Percentiles rank a stretch among this genome's conserved stretches.
These are phyloP conservation scores for Parafenestella ontariensis DNA, from an alignment of 2,329 filamentous ascomycete genomes.

Conservation along the genomic window DNA sequence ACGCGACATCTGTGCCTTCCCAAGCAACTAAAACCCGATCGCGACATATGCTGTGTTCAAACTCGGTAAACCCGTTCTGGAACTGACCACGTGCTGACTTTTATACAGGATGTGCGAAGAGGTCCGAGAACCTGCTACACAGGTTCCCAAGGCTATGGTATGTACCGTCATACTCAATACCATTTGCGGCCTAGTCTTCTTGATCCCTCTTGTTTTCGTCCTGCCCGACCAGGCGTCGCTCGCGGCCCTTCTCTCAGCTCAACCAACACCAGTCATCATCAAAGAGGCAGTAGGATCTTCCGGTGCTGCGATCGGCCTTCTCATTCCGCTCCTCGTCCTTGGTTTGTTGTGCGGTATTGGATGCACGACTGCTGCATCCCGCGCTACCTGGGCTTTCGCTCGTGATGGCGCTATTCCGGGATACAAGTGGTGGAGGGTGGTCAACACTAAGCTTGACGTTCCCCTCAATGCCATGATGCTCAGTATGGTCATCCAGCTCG, in stretches of 20 bases:
- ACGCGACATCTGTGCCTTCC: constrained; percentile 16
- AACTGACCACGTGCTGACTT: constrained; percentile 34
- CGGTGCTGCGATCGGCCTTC: constrained; percentile 67
- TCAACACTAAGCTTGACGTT: constrained; percentile 68
- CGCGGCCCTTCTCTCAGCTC: constrained; percentile 61
- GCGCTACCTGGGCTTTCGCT: constrained; percentile 73
- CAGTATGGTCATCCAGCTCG: constrained; percentile 68
- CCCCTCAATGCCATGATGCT: constrained; percentile 77
- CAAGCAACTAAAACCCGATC: constrained; percentile 20
- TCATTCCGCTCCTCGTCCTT: constrained; percentile 70
- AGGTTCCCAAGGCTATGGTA: constrained; percentile 78
- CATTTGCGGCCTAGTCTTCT: constrained; percentile 69
- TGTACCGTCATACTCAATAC: constrained; percentile 71
- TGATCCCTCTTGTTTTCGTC: constrained; percentile 73
- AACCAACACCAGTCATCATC: constrained; percentile 71
- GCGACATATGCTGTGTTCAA: constrained; percentile 23
- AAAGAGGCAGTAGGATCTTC: constrained; percentile 66
- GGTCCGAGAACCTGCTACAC: constrained; percentile 68
- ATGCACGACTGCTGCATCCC: constrained; percentile 72
- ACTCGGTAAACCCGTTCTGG: constrained; percentile 19
- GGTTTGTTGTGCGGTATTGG: constrained; percentile 72
- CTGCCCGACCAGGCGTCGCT: constrained; percentile 68
- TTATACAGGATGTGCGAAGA: constrained; percentile 74
- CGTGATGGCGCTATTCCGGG: constrained; percentile 74
- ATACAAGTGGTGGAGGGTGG: constrained; percentile 64